Evolutionary conservation across 176 grass and related monocot genomes (phyloP), one percentile per base, ranked within the genome.

Genomic region (Aegilops sharonensis): DNA sequence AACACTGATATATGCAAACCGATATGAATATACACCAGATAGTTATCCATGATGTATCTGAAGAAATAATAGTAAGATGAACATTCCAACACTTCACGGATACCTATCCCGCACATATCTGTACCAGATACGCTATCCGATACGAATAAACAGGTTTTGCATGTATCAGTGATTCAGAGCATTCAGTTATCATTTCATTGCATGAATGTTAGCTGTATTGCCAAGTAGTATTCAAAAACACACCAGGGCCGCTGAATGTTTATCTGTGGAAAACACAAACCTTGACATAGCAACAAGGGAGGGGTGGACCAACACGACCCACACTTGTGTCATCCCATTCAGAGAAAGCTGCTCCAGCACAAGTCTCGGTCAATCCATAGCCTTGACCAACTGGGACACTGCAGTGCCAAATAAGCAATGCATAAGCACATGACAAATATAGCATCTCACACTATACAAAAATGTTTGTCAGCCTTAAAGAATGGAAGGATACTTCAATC

Each of bases 301-400:
- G 91, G 25, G 95, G 95, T 56, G 93, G 91, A 68, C 95, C 93
- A 87, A 95, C 95, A 83, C 91, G 91, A 37, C 93, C 93, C 61
- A 95, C 85, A 66, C 77, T 87, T 60, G 54, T 83, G 54, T 98
- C 95, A 85, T 95, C 91, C 50, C 67, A 89, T 63, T 98, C 93
- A 80, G 87, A 85, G 85, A 95, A 95, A 30, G 95, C 72, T 83
- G 91, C 93, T 59, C 93, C 95, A 45, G 91, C 95, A 89, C 85
- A 89, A n/a, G 95, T 98, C 84, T 98, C 95, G 9, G 95, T 98
- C 73, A 98, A 86, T 60, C 95, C 95, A 90, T 98, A 98, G 72
- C 87, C 95, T 93, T 98, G 95, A 78, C 92, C 95, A 42, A 98
- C 85, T 50, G 89, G 93, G 77, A 91, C 91, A 84, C 95, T 98